Base-by-base conservation (phyloP, 805 yeast species). In the Candida broadrunensis region DNA sequence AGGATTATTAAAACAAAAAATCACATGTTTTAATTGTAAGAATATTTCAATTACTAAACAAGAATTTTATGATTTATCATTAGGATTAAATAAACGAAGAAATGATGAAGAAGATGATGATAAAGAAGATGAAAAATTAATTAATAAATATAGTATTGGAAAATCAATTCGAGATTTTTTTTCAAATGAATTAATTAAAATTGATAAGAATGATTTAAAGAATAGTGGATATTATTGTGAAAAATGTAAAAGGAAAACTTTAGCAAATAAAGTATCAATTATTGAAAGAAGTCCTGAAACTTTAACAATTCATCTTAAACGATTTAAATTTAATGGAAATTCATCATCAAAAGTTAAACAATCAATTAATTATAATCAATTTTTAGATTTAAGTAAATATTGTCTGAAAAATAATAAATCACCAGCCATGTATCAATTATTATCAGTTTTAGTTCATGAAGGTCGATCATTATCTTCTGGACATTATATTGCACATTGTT, bases 381-480 rank as follows among this genome's bases (percentile, higher is more conserved):
- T 75, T 40, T 68, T 93, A 42, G 93, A 90, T 55, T 62, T 91
- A 46, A 69, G 88, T 1, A 75, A 78, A 42, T 91, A 74, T 60
- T 51, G 65, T 38, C 46, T 56, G 6, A 15, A 29, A 8, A 47
- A 46, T 8, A 45, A 50, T 13, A 32, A 42, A 13, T n/a, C n/a
- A n/a, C 75, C 77, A 23, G 73, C 77, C 5, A 54, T 51, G 40
- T 93, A 93, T 63, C 84, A 82, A 57, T 73, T 93, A 48, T 72
- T 80, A 14, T 80, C 90, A 17, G 96, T 91, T 14, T 86, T 91
- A 45, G 91, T 89, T 4, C 99, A 93, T 57, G 96, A 88, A 54
- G 99, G 99, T 31, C 73, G 98, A 47, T 85, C 96, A 1, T 82
- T 90, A 12, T 81, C 89, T 34, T 82, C 93, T 3, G 99, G 99